These are phyloP conservation scores for Camellia granthamiana DNA, from an alignment of 148 eudicot species.

Conservation along the genomic window DNA sequence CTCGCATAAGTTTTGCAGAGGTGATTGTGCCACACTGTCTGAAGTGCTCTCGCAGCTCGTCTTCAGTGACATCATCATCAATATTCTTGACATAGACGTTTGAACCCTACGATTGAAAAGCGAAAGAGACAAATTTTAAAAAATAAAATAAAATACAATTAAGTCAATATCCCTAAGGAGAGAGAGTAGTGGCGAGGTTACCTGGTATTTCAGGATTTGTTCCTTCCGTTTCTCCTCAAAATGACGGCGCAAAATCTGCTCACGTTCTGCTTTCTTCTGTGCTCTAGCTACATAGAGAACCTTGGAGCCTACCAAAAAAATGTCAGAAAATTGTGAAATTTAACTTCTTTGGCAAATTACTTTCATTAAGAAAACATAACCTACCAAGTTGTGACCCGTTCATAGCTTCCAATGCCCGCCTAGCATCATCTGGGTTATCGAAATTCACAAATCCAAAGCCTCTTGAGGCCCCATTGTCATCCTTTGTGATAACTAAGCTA, in stretches of 20 bases:
- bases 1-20: conserved; percentile 67
- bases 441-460: conserved; percentile 84
- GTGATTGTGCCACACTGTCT: conserved; percentile 75
- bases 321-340: conserved; percentile 12
- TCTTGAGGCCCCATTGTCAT: conserved; percentile 58
- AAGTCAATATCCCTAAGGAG: neutral
- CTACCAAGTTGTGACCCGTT: conserved; percentile 66
- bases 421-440: conserved; percentile 65
- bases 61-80: conserved; percentile 60
- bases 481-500: conserved; percentile 57
- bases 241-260: conserved; percentile 50
- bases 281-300: conserved; percentile 72
- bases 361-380: neutral
- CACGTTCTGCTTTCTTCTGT: conserved; percentile 78
- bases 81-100: conserved; percentile 78
- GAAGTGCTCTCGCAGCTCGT: conserved; percentile 57
- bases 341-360: neutral
- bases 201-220: conserved; percentile 60
- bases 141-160: neutral
- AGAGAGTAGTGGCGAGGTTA: conserved; percentile 10
- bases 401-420: conserved; percentile 61
- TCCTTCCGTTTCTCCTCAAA: conserved; percentile 76
- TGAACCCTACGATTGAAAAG: conserved; percentile 44
- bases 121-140: neutral
- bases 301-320: conserved; percentile 53